Conservation (phyloP, 805 yeast genomes). For the Clavispora vitiphila region DNA sequence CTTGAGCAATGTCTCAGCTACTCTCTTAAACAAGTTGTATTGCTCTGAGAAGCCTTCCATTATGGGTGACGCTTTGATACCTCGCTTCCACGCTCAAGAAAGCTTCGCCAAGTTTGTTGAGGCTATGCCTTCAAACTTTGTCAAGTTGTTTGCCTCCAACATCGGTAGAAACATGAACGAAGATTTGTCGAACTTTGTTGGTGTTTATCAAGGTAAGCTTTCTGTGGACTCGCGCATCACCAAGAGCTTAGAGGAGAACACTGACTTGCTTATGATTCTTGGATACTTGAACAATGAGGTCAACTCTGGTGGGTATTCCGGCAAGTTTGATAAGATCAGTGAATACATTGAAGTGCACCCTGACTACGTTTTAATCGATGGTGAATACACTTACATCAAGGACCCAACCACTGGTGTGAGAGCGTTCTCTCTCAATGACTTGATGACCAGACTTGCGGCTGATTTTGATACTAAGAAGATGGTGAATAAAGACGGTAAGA, state of each 20-base stretch:
- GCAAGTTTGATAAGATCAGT: constrained; percentile 18
- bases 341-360: constrained; percentile 36
- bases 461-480: constrained; percentile 14
- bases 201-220: constrained; percentile 65
- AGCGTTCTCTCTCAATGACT: constrained; percentile 25
- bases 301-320: constrained; percentile 23
- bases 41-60: constrained; percentile 55
- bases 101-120: constrained; percentile 47
- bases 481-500: constrained; percentile 5
- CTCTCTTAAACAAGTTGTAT: constrained; percentile 49
- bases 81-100: constrained; percentile 49
- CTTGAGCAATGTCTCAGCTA: constrained; percentile 19
- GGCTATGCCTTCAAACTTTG: constrained; percentile 29
- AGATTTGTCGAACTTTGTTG: constrained; percentile 56
- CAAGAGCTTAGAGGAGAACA: constrained; percentile 30
- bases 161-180: constrained; percentile 77
- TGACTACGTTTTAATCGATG: constrained; percentile 36
- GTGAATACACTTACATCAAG: constrained; percentile 19
- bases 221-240: constrained; percentile 23
- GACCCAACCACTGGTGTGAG: constrained; percentile 19
- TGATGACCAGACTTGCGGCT: constrained; percentile 27
- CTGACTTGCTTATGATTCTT: constrained; percentile 66
- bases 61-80: constrained; percentile 65
- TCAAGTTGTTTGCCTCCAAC: constrained; percentile 52
- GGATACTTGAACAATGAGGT: constrained; percentile 52